These are phyloP conservation scores for Populus tomentosa DNA, from an alignment of 441 rosid species.

Conservation along the genomic window DNA sequence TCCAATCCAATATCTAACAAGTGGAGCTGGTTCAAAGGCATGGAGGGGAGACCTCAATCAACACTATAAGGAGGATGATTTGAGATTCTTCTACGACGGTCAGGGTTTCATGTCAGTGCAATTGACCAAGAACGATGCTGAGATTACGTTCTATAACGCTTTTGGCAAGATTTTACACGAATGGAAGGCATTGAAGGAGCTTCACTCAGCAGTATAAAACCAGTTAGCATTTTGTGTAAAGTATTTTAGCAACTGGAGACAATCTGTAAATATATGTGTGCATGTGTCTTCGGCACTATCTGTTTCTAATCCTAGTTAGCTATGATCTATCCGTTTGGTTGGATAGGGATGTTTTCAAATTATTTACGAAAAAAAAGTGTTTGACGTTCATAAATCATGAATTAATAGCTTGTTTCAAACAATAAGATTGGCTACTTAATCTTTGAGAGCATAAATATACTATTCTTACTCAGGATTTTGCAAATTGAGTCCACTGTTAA, in stretches of 20 bases:
- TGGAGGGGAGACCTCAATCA: constrained; percentile 48
- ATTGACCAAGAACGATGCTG: constrained; percentile 23
- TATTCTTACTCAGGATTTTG: too few relatives aligned
- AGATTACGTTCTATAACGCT: constrained; percentile 42
- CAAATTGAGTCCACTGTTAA: too few relatives aligned
- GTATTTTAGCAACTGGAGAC: background rate
- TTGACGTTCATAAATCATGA: background rate
- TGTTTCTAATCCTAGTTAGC: background rate
- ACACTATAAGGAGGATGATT: constrained; percentile 31
- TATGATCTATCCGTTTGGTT: background rate
- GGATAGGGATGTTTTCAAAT: background rate
- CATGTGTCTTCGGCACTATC: background rate
- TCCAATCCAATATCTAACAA: constrained; percentile 50
- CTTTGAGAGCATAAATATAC: background rate
- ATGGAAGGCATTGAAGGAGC: constrained; percentile 1
- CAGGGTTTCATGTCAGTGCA: constrained; percentile 72
- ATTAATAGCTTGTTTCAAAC: background rate
- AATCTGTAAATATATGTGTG: background rate
- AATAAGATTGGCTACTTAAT: background rate
- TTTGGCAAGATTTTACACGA: constrained; percentile 51
- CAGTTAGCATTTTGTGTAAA: background rate
- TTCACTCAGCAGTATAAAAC: constrained; percentile 7
- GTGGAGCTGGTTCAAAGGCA: constrained; percentile 80
- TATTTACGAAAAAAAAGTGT: background rate
- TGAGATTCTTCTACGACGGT: constrained; percentile 58